phyloP scores from a whole-genome alignment of 1,139 yeast species.

The Spencermartinsiella ligniputridi region DNA sequence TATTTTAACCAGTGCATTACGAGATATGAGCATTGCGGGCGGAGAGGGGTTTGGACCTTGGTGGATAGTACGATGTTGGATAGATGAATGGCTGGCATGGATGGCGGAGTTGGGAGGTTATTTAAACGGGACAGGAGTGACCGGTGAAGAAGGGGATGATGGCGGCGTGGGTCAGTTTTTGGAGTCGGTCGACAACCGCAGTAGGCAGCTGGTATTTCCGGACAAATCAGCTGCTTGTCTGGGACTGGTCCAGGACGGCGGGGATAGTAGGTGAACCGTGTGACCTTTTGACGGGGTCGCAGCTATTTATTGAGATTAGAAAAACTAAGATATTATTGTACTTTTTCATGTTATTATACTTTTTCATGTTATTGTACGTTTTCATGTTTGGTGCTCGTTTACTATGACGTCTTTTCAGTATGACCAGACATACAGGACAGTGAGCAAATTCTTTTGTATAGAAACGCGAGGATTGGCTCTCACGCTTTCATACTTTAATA shows the following conservation, averaged over 20 bases:
- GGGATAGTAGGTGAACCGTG: no score
- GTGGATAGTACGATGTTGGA: constrained; percentile 79
- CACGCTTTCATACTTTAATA: neutral
- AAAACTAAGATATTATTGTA: no score
- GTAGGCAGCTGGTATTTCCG: constrained; percentile 6
- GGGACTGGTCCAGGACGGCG: neutral
- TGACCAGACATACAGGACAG: no score
- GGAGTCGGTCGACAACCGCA: constrained; percentile 4
- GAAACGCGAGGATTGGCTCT: neutral
- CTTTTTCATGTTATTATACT: no score
- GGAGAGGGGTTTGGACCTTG: constrained; percentile 67
- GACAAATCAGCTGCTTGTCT: constrained; percentile 1
- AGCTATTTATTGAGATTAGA: no score
- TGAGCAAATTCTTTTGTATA: no score
- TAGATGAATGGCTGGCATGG: constrained; percentile 70
- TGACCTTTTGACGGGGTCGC: no score
- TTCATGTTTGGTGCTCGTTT: no score
- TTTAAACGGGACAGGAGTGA: constrained; percentile 25
- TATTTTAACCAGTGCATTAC: constrained; percentile 56
- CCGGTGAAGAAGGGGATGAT: constrained; percentile 15
- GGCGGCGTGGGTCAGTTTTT: constrained; percentile 1
- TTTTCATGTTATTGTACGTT: no score
- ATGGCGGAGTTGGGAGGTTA: constrained; percentile 67
- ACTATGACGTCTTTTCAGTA: no score
- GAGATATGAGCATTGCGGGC: constrained; percentile 57